These are phyloP conservation scores for Rhizopus arrhizus DNA, from an alignment of 371 early-diverging fungal species.

Conservation along the genomic window DNA sequence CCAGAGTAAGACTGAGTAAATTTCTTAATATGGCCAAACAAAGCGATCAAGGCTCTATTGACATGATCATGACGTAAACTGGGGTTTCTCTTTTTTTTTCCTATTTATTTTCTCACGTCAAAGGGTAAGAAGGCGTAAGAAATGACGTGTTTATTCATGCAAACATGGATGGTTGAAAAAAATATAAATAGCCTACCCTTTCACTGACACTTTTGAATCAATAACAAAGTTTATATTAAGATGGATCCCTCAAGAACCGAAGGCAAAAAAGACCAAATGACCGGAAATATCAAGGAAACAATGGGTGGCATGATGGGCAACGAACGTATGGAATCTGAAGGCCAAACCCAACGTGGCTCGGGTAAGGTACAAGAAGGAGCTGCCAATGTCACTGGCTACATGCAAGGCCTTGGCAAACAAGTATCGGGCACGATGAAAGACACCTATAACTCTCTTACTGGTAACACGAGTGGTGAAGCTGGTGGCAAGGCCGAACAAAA, in stretches of 20 bases:
- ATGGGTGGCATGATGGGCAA: conserved; percentile 31
- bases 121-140: too few species aligned
- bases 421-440: conserved; percentile 36
- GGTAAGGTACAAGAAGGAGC: conserved; percentile 44
- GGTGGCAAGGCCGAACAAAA: conserved; percentile 17
- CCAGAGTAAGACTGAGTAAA: too few species aligned
- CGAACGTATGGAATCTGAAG: conserved; percentile 40
- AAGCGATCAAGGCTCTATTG: too few species aligned
- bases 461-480: conserved; percentile 24
- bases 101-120: too few species aligned
- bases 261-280: conserved; percentile 33
- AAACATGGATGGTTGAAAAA: too few species aligned
- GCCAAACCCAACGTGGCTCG: conserved; percentile 35
- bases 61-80: too few species aligned
- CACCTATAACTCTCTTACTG: conserved; percentile 30
- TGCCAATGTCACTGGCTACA: conserved; percentile 31
- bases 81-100: too few species aligned
- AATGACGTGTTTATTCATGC: too few species aligned
- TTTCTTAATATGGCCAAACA: too few species aligned
- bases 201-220: neutral
- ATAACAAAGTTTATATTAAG: neutral
- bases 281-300: conserved; percentile 35
- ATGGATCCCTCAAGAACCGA: neutral
- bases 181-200: too few species aligned
- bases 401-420: conserved; percentile 31